These are phyloP conservation scores for Leccinum pachyderme DNA, from an alignment of 1,284 basidiomycete genomes.

Conservation along the genomic window DNA sequence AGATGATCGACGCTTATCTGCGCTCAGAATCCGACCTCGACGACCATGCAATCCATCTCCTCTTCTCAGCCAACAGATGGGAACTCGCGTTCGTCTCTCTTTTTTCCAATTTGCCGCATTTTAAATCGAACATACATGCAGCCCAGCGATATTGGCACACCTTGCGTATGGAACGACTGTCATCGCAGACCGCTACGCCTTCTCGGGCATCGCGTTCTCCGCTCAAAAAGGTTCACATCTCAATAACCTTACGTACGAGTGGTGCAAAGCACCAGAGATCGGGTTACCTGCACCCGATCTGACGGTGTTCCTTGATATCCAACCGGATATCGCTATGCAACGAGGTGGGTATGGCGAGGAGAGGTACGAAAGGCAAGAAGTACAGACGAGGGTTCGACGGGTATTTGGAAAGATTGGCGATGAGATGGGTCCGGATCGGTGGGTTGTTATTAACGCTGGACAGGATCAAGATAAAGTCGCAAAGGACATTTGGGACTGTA, in stretches of 20 bases:
- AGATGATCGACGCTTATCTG: constrained; percentile 93
- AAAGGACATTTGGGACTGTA: constrained; percentile 53
- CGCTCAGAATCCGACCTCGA: constrained; percentile 82
- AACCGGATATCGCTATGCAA: constrained; percentile 64
- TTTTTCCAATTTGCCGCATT: constrained; percentile 32
- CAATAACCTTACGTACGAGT: constrained; percentile 54
- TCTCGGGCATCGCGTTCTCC: constrained; percentile 95
- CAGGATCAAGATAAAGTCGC: constrained; percentile 56
- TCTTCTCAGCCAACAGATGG: constrained; percentile 98
- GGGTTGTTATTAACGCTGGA: constrained; percentile 70
- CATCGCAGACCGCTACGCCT: constrained; percentile 94
- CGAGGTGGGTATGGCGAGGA: constrained; percentile 92
- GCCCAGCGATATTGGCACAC: constrained; percentile 60
- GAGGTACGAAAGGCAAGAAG: constrained; percentile 79
- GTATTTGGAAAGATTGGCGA: constrained; percentile 64
- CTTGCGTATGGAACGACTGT: constrained; percentile 71
- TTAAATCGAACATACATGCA: constrained; percentile 28
- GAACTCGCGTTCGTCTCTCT: constrained; percentile 72
- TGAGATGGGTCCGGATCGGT: constrained; percentile 49
- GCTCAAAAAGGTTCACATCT: constrained; percentile 59
- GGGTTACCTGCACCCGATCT: constrained; percentile 88
- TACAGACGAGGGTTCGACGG: constrained; percentile 68
- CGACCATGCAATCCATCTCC: constrained; percentile 88
- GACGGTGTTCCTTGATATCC: constrained; percentile 84
- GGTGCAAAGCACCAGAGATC: constrained; percentile 85